Conservation (phyloP, 306 rosid genomes). For the Macrotyloma uniflorum region DNA sequence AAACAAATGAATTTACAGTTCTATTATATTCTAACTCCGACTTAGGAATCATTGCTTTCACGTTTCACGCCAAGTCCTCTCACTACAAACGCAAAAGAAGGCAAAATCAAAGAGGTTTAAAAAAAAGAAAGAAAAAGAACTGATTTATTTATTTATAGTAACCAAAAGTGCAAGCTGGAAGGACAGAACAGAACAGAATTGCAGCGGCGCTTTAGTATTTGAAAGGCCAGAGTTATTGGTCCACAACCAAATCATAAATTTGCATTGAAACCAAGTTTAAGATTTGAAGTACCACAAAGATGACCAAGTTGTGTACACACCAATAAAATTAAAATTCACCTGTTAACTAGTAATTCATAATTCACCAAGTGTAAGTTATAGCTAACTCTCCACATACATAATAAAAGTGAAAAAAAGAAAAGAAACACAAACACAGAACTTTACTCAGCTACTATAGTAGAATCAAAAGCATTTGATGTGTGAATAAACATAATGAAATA, state of each 20-base stretch:
- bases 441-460: constrained; percentile 36
- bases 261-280: constrained; percentile 14
- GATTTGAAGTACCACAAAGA: neutral
- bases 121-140: neutral
- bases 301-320: constrained; percentile 4
- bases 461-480: constrained; percentile 48
- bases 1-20: neutral
- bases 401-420: neutral
- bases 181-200: constrained; percentile 48
- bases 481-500: constrained; percentile 30
- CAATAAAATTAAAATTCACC: constrained; percentile 25
- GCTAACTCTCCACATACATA: neutral
- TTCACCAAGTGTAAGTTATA: constrained; percentile 13
- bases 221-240: constrained; percentile 43
- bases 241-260: constrained; percentile 44
- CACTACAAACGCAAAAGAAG: constrained; percentile 27
- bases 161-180: constrained; percentile 27
- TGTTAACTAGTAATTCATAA: constrained; percentile 33
- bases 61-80: constrained; percentile 56
- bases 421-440: neutral
- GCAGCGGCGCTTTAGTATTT: constrained; percentile 52
- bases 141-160: neutral
- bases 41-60: constrained; percentile 53
- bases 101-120: neutral
- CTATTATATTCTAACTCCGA: constrained; percentile 37